phyloP scores from a whole-genome alignment of 805 yeast genomes.

The Debaryomyces tyrocola region DNA sequence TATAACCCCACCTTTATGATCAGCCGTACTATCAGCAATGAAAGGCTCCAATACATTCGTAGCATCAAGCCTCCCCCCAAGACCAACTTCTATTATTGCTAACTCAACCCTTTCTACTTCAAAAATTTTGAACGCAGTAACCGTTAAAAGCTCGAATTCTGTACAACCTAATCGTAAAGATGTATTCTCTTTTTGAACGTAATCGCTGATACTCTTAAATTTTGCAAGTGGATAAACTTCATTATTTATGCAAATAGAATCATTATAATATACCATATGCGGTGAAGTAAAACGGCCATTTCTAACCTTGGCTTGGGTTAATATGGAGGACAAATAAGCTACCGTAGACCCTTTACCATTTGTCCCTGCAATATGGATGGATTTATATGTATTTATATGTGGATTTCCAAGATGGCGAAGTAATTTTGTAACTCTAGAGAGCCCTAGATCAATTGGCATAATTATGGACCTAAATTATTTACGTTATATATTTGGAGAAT shows the following conservation, averaged over 20 bases:
- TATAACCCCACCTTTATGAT: conserved; percentile 39
- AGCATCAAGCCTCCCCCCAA: conserved; percentile 89
- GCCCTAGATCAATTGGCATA: conserved; percentile 42
- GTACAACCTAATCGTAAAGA: conserved; percentile 61
- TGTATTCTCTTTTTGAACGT: conserved; percentile 43
- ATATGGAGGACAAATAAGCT: conserved; percentile 69
- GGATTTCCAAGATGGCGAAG: conserved; percentile 62
- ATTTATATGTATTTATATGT: conserved; percentile 52
- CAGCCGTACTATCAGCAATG: conserved; percentile 5
- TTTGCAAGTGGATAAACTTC: conserved; percentile 46
- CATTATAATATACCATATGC: conserved; percentile 71
- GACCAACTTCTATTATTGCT: conserved; percentile 91
- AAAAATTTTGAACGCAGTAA: conserved; percentile 80
- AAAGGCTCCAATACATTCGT: conserved; percentile 65
- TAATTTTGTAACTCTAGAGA: conserved; percentile 31
- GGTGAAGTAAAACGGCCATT: conserved; percentile 91
- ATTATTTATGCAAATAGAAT: conserved; percentile 70
- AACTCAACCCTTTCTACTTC: conserved; percentile 55
- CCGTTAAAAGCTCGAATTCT: conserved; percentile 85
- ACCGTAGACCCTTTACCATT: conserved; percentile 96
- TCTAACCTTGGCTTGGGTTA: conserved; percentile 46
- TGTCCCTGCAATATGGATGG: conserved; percentile 94
- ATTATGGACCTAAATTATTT: not conserved
- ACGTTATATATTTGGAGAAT: too few relatives aligned
- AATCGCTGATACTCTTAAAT: conserved; percentile 46